phyloP scores from a whole-genome alignment of 805 yeast species.

The Yamadazyma sp. region DNA sequence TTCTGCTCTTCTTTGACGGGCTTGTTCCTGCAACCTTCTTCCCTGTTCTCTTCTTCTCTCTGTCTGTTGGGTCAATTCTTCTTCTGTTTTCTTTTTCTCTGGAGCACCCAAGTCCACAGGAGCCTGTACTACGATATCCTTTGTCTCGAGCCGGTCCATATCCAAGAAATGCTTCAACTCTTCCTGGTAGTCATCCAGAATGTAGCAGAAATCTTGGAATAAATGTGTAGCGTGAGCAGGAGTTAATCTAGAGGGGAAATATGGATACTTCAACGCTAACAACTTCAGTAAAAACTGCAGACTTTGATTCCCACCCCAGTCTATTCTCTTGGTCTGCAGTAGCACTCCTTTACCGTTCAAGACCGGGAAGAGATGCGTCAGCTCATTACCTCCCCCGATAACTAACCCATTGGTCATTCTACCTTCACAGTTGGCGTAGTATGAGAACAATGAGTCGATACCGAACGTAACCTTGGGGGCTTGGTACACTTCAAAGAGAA shows the following conservation, averaged over 20 bases:
- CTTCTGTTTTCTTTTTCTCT: conserved; percentile 73
- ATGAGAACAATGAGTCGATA: conserved; percentile 79
- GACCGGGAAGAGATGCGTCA: conserved; percentile 82
- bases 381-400: conserved; percentile 78
- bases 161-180: conserved; percentile 61
- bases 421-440: conserved; percentile 56
- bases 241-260: conserved; percentile 75
- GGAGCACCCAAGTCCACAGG: conserved; percentile 65
- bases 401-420: conserved; percentile 56
- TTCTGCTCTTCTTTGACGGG: conserved; percentile 78
- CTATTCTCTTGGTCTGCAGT: conserved; percentile 72
- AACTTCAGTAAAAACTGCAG: conserved; percentile 61
- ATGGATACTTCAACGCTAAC: conserved; percentile 82
- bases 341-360: conserved; percentile 65
- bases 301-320: conserved; percentile 87
- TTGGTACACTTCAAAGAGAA: conserved; percentile 79
- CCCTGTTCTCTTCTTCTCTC: conserved; percentile 85
- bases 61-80: conserved; percentile 73
- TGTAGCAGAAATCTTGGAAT: conserved; percentile 75
- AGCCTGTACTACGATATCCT: conserved; percentile 80
- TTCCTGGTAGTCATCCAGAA: conserved; percentile 62
- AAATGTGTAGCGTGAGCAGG: conserved; percentile 63
- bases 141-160: conserved; percentile 59
- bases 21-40: conserved; percentile 86
- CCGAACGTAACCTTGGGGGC: conserved; percentile 79